Base-by-base conservation (phyloP, 1,284 basidiomycete species). In the Sanghuangporus weigelae region DNA sequence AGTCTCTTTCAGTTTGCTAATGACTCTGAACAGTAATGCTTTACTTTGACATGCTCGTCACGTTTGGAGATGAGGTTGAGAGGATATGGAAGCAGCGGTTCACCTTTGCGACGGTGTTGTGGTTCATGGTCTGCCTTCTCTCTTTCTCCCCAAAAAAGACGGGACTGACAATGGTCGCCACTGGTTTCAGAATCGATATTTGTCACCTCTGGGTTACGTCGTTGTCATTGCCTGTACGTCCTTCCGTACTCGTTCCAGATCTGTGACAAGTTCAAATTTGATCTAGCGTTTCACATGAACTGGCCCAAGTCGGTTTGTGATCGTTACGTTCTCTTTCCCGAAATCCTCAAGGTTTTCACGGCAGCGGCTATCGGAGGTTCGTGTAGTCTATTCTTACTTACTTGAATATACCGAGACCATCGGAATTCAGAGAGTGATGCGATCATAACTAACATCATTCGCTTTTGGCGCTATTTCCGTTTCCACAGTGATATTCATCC, bases 41-140 rank as follows among this genome's bases (percentile, higher is more conserved):
- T 1, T 64, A 60, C 63, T 64, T 60, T 26, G 63, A 64, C 51
- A 64, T 64, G 8, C 19, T 51, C 7, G 60, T 64, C 39, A 64
- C 63, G 7, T 64, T 64, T 49, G 63, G 63, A 7, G 63, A 64
- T 14, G 63, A 64, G 36, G 63, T 64, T 12, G 63, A 64, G 31
- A 64, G 60, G 44, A 64, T 64, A 23, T 64, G 63, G 63, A 64
- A 64, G 36, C 57, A 64, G 42, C 57, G 63, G 31, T 64, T 64
- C 35, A 55, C 49, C 12, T 49, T 59, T 21, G 63, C 63, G 3
- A 60, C 63, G n/a, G 38, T 60, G 31, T 42, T 64, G 21, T 64
- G 63, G 63, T 64, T 64, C 31, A 64, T 64, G 63, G 63, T 64
- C 21, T 21, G 63, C 21, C 21, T 53, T 35, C 49, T 6, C 12